These are phyloP conservation scores for Macadamia integrifolia DNA, from an alignment of 164 flowering plant genomes.

Conservation along the genomic window DNA sequence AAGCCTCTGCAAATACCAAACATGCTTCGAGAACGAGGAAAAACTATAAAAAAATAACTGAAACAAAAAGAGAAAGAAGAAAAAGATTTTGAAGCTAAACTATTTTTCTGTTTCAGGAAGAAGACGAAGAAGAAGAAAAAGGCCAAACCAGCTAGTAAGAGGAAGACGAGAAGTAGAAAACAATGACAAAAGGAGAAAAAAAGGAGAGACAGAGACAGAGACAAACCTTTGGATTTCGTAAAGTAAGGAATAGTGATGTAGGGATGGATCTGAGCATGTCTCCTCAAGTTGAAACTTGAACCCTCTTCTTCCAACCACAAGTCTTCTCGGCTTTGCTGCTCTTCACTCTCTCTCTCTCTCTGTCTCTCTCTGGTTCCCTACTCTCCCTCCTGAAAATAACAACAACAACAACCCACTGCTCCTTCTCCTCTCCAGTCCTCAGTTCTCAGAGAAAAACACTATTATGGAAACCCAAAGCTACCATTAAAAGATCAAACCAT, in stretches of 20 bases:
- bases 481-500: not conserved
- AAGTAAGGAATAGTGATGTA: constrained; percentile 34
- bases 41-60: not conserved
- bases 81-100: too few species aligned
- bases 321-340: constrained; percentile 10
- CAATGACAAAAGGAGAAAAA: not conserved
- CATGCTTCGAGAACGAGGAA: constrained; percentile 6
- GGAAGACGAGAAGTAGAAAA: constrained; percentile 1
- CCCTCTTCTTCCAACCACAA: constrained; percentile 3
- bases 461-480: too few species aligned
- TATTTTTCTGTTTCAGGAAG: not conserved
- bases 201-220: not conserved
- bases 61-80: not conserved
- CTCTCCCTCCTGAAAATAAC: not conserved
- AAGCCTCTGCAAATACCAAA: constrained; percentile 3
- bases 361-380: not conserved
- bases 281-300: constrained; percentile 28
- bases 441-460: too few species aligned
- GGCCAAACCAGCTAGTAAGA: not conserved
- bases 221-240: constrained; percentile 44
- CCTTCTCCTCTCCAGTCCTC: not conserved
- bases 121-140: not conserved
- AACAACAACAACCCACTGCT: not conserved
- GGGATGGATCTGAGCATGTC: constrained; percentile 51
- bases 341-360: not conserved